Evolutionary conservation across 768 basidiomycete genomes (phyloP).

Genomic region (Boletus vinaceobasis): DNA sequence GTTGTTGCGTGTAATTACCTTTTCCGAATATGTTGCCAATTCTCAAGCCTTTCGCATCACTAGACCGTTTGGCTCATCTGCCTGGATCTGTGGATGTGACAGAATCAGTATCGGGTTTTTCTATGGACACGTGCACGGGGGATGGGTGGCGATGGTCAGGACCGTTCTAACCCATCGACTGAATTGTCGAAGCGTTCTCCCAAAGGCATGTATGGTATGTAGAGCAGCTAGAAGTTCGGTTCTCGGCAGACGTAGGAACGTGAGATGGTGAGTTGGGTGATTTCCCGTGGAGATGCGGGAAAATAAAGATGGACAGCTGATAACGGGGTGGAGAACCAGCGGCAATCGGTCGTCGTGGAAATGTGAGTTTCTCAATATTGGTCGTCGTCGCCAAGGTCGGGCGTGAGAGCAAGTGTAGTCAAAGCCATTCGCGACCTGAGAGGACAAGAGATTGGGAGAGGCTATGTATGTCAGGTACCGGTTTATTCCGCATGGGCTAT

Average conservation of each 20-base stretch:
- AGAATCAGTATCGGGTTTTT: background rate
- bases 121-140: background rate
- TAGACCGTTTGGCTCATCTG: background rate
- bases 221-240: background rate
- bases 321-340: background rate
- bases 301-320: background rate
- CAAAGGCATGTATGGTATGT: no score
- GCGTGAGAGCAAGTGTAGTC: constrained; percentile 3
- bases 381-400: constrained; percentile 11
- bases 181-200: background rate
- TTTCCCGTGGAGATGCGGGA: background rate
- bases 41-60: background rate
- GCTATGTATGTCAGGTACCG: constrained; percentile 10
- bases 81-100: background rate
- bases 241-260: background rate
- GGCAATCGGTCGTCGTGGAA: constrained; percentile 20
- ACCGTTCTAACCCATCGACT: background rate
- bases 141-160: background rate
- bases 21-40: background rate
- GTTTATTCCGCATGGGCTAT: constrained; percentile 8
- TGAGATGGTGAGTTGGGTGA: background rate
- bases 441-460: background rate
- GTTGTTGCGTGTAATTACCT: background rate
- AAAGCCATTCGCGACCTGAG: background rate
- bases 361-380: constrained; percentile 4